A percentile compares a stretch with the other conserved stretches of the same genome.
Evolutionary conservation across 2,329 filamentous ascomycete species (phyloP).

Genomic region (Botrytis elliptica): DNA sequence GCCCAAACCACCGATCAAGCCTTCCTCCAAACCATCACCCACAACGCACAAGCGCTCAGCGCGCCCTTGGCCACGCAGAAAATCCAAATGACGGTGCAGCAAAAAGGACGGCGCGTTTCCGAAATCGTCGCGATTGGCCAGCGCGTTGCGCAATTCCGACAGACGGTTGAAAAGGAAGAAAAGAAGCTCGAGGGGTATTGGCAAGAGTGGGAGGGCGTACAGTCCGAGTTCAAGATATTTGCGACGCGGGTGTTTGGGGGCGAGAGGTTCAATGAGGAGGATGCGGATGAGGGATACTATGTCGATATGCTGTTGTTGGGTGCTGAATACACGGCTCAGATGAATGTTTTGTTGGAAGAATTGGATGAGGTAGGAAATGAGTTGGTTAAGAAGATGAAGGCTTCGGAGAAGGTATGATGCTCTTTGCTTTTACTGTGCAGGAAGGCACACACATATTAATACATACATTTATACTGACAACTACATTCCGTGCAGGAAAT

Average conservation of each 20-base stretch:
- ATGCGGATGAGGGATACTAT: conserved; percentile 23
- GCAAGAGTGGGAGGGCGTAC: conserved; percentile 35
- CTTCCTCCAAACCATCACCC: conserved; percentile 26
- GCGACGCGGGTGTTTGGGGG: conserved; percentile 26
- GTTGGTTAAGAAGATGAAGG: conserved; percentile 31
- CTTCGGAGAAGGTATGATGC: conserved; percentile 34
- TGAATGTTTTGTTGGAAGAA: conserved; percentile 30
- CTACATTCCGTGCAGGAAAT: conserved; percentile 23
- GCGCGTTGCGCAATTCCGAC: conserved; percentile 29
- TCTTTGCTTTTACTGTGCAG: background rate
- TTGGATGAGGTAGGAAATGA: conserved; percentile 27
- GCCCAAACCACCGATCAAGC: conserved; percentile 19
- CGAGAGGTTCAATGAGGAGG: conserved; percentile 26
- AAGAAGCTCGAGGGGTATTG: conserved; percentile 31
- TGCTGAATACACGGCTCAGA: conserved; percentile 25
- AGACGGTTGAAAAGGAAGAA: conserved; percentile 29
- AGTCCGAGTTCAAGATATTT: conserved; percentile 33
- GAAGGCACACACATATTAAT: background rate
- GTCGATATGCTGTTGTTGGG: conserved; percentile 31
- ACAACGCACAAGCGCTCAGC: conserved; percentile 18
- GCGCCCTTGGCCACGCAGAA: conserved; percentile 30
- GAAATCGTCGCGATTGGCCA: conserved; percentile 31
- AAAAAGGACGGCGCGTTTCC: conserved; percentile 24
- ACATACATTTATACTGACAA: background rate
- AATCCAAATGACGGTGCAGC: conserved; percentile 26